phyloP scores from a whole-genome alignment of 306 rosid genomes.

The Ammopiptanthus mongolicus region DNA sequence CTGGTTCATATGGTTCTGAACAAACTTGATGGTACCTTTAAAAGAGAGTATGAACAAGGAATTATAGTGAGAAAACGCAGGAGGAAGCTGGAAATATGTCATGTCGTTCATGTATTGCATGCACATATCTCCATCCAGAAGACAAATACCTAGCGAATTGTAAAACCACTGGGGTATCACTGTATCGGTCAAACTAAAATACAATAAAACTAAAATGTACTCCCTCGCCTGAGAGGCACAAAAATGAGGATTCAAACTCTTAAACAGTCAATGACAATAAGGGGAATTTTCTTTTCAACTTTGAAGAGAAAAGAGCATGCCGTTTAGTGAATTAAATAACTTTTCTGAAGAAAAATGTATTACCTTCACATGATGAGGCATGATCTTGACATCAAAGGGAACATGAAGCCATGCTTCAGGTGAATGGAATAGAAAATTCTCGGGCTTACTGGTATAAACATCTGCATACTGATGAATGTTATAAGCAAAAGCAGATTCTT shows the following conservation, averaged over 20 bases:
- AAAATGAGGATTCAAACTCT: neutral
- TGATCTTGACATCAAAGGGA: slow-evolving; percentile 88
- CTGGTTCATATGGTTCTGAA: slow-evolving; percentile 42
- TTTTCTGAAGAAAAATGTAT: neutral
- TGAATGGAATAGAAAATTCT: slow-evolving; percentile 77
- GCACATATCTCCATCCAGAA: neutral
- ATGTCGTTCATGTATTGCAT: neutral
- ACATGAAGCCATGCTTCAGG: slow-evolving; percentile 94
- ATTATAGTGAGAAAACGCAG: neutral
- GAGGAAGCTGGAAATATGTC: slow-evolving; percentile 1
- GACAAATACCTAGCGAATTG: neutral
- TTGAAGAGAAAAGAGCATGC: neutral
- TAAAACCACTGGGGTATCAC: neutral
- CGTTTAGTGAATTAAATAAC: neutral
- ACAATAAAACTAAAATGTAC: neutral
- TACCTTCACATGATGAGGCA: slow-evolving; percentile 99
- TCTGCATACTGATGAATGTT: slow-evolving; percentile 97
- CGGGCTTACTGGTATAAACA: slow-evolving; percentile 96
- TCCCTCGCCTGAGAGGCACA: neutral
- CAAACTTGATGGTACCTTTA: slow-evolving; percentile 69
- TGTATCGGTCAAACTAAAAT: neutral
- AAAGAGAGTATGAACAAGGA: neutral
- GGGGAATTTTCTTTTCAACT: neutral
- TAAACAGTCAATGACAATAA: neutral
- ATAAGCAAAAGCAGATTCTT: slow-evolving; percentile 94